Conservation (phyloP, 805 yeast species). For the Barnettozyma sucrosica region DNA sequence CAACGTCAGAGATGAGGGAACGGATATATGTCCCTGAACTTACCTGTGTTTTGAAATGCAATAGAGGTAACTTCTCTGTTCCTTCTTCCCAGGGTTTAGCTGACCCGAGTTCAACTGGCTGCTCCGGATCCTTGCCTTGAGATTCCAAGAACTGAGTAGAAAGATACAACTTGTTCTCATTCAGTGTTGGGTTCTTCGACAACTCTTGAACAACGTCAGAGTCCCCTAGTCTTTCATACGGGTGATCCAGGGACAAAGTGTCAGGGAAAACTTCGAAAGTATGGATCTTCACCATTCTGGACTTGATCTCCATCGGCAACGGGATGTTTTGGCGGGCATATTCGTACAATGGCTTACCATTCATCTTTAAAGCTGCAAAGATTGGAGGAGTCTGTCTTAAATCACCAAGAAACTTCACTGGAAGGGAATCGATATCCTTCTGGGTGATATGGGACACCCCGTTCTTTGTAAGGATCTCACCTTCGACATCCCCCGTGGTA, state of each 20-base stretch:
- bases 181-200: constrained; percentile 38
- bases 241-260: constrained; percentile 49
- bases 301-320: constrained; percentile 75
- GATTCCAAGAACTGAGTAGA: constrained; percentile 49
- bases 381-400: constrained; percentile 91
- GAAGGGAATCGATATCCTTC: constrained; percentile 43
- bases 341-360: constrained; percentile 90
- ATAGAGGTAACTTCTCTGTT: constrained; percentile 42
- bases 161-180: constrained; percentile 56
- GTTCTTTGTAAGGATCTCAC: constrained; percentile 62
- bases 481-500: constrained; percentile 91
- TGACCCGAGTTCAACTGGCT: constrained; percentile 34
- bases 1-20: constrained; percentile 83
- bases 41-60: constrained; percentile 73
- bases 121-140: constrained; percentile 36
- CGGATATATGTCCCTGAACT: constrained; percentile 95
- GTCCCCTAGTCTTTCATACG: constrained; percentile 29
- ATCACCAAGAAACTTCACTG: constrained; percentile 69
- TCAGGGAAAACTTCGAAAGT: constrained; percentile 49
- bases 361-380: constrained; percentile 88
- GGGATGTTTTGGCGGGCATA: constrained; percentile 88
- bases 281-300: constrained; percentile 61
- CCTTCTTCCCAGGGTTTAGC: constrained; percentile 32
- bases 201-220: constrained; percentile 30
- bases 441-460: constrained; percentile 50